Base-by-base conservation (phyloP, 768 basidiomycete species). In the Tricholoma sp. region DNA sequence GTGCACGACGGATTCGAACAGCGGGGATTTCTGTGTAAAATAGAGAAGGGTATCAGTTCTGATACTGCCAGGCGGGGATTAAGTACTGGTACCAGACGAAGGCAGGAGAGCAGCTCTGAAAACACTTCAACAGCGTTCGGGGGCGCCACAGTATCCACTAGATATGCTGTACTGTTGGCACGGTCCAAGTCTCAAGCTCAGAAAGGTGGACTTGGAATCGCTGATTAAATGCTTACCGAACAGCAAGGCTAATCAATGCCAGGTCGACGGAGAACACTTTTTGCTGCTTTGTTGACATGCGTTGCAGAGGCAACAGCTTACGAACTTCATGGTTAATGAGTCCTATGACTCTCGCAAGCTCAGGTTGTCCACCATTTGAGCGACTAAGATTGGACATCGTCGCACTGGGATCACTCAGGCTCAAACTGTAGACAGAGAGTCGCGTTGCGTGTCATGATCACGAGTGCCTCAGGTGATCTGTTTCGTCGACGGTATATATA, bases 101-200 rank as follows among this genome's bases (percentile, higher is more conserved):
- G 76, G 22, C 54, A 57, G 7, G 37, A 58, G 12, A 84, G 57
- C 21, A 83, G 65, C 2, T 61, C 19, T 1, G 71, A 59, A 51
- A 79, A 79, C 5, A 72, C 61, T 4, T 61, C 59, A 2, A 65
- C 58, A 1, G 79, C 73, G 35, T 76, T 63, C 21, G 70, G 57
- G 0, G 77, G 70, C 5, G 64, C 64, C 52, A 83, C 59, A 6
- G 71, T 63, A 60, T 86, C 84, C 21, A 84, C 74, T 3, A 86
- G 71, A 65, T 80, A 83, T 19, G 74, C 79, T 27, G 74, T 68
- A 37, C 84, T 80, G 60, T 27, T n/a, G n/a, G n/a, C 24, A 27
- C 24, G 24, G 27, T 4, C 4, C n/a, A n/a, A n/a, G n/a, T n/a
- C n/a, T n/a, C n/a, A n/a, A n/a, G n/a, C n/a, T 18, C 34, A 49